Evolutionary conservation across 148 eudicot genomes (phyloP), one percentile per base, ranked within the genome.

Genomic region (Rhododendron ferrugineum): DNA sequence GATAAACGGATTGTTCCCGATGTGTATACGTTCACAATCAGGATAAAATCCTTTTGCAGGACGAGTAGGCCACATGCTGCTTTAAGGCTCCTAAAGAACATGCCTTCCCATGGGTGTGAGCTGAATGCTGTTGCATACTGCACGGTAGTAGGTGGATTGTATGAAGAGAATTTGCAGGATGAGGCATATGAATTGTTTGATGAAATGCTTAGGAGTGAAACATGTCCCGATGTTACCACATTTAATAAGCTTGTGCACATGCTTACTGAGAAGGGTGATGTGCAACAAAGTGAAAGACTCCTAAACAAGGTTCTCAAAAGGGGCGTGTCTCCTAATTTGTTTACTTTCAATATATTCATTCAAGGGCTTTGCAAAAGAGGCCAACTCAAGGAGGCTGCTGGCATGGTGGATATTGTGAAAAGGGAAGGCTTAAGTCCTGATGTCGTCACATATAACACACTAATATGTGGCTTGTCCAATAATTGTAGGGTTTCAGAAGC

Each of bases 1-100:
- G 94, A 95, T 87, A 94, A 92, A 82, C 90, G 89, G 84, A 88
- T 96, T 84, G 80, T 78, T 86, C 92, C 97, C 37, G 99, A 96
- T 91, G 97, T 91, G 26, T 95, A 94, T 85, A 94, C 97, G 0
- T 95, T 84, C 88, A 93, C 96, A 2, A 92, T 95, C 87, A 90
- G 99, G 94, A 94, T 96, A 83, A 96, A 96, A 82, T 89, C 96
- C 36, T 96, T 96, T 90, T 96, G 99, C 90, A 93, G 88, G 91
- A 95, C 93, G 2, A 83, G 85, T 26, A 92, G 94, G 89, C 92
- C 96, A 79, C 90, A 91, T 83, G 95, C 94, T 46, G 99, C 96
- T 83, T 85, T 95, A 79, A 91, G 98, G 90, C 93, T 96, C 84
- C 92, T 96, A 44, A 92, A 92, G 79, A 96, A 86, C 82, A 96